These are phyloP conservation scores for Linanthus parryae DNA, from an alignment of 148 eudicot genomes.

Conservation along the genomic window DNA sequence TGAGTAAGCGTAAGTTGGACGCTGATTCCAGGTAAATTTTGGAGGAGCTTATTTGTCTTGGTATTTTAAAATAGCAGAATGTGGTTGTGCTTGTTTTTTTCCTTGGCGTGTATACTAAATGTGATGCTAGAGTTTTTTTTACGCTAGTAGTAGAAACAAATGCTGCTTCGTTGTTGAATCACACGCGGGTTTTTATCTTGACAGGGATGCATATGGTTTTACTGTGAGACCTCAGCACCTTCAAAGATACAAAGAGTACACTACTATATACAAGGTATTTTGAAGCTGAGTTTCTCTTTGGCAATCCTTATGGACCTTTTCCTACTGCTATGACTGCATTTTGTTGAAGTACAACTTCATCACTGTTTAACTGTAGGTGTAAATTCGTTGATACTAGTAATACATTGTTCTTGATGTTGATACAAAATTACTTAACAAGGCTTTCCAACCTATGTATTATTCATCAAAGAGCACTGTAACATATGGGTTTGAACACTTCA, in stretches of 20 bases:
- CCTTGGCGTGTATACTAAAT: background rate
- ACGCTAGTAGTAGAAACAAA: background rate
- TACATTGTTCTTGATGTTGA: too few relatives aligned
- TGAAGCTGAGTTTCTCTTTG: too few relatives aligned
- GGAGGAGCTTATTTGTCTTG: background rate
- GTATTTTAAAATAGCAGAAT: too few relatives aligned
- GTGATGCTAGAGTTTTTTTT: background rate
- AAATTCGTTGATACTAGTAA: too few relatives aligned
- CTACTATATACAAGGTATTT: conserved; percentile 60
- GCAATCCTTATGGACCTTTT: too few relatives aligned
- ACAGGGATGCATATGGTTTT: conserved; percentile 91
- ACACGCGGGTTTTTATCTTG: conserved; percentile 10
- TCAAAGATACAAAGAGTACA: conserved; percentile 66
- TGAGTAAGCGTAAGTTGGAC: conserved; percentile 80
- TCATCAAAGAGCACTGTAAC: too few relatives aligned
- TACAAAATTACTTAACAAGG: too few relatives aligned
- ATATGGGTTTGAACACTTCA: too few relatives aligned
- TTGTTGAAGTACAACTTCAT: too few relatives aligned
- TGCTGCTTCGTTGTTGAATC: conserved; percentile 3
- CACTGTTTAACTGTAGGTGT: too few relatives aligned
- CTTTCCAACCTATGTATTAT: too few relatives aligned
- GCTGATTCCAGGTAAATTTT: conserved; percentile 78
- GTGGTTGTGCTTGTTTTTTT: background rate
- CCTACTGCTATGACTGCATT: too few relatives aligned
- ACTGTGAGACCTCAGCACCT: conserved; percentile 85